Base-by-base conservation (phyloP, 768 basidiomycete genomes). In the Chalciporus sphaerocephalus region DNA sequence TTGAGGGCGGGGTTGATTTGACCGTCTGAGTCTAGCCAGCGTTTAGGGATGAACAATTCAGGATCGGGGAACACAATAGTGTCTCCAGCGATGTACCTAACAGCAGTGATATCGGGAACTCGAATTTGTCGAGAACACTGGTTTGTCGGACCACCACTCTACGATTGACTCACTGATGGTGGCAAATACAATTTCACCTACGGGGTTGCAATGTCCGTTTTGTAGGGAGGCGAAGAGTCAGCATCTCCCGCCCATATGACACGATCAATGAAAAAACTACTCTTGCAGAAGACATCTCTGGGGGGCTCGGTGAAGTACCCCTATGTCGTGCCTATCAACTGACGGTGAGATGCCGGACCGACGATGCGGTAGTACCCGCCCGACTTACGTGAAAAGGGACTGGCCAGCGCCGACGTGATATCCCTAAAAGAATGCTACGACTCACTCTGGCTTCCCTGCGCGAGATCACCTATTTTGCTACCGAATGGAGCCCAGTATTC, bases 381-480 rank as follows among this genome's bases (percentile, higher is more conserved):
- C n/a, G n/a, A n/a, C n/a, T n/a, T n/a, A n/a, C n/a, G 23, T 1
- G 12, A 33, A 40, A n/a, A 16, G 15, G n/a, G n/a, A 37, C 10
- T 1, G 5, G 30, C 9, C 2, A 17, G 82, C 81, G n/a, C 80
- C 81, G 35, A 81, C 79, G 64, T 83, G 75, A 9, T 74, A 74
- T 2, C 81, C 81, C 2, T 75, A 74, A 18, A 84, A 71, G 58
- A 78, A 84, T 0, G 80, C 74, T 84, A 80, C 15, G 71, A 61
- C 44, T 77, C 72, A 6, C 72, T 70, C 3, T 83, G 62, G 12
- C 71, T 72, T 13, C 76, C 71, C 33, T 78, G 2, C 68, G 70
- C 32, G 76, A 74, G 3, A 81, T 54, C 30, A 80, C 70, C 44
- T 79, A 76, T 54, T 73, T 75, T 1, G 74, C 78, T 38, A 84